phyloP scores from a whole-genome alignment of 2,329 filamentous ascomycete genomes.

The Ceratocystis albifundus region DNA sequence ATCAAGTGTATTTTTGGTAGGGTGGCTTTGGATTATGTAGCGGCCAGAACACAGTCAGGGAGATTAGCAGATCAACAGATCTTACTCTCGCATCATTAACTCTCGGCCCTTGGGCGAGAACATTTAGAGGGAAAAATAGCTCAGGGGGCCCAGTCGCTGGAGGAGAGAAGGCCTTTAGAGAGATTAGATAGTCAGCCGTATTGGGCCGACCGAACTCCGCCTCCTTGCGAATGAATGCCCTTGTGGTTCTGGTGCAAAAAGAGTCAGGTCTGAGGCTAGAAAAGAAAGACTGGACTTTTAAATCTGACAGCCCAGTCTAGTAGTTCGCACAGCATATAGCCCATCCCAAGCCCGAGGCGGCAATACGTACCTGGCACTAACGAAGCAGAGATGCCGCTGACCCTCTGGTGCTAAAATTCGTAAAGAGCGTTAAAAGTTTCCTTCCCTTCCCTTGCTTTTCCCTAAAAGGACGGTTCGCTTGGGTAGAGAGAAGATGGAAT shows the following conservation, averaged over 20 bases:
- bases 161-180: background rate
- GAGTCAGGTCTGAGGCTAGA: background rate
- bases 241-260: background rate
- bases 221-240: background rate
- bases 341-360: background rate
- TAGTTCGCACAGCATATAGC: background rate
- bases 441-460: background rate
- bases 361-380: background rate
- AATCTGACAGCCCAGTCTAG: background rate
- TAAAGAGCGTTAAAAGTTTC: background rate
- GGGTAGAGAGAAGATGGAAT: background rate
- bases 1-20: background rate
- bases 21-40: background rate
- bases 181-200: background rate
- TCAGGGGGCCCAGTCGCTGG: background rate
- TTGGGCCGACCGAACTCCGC: background rate
- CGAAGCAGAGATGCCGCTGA: background rate
- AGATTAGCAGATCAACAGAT: constrained; percentile 4
- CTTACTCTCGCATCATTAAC: constrained; percentile 3
- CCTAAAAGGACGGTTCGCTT: background rate
- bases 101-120: background rate
- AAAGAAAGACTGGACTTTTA: background rate
- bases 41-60: background rate
- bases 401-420: background rate
- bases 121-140: background rate